Base-by-base conservation (phyloP, 1,139 yeast genomes). In the Schwanniomyces etchellsii region DNA sequence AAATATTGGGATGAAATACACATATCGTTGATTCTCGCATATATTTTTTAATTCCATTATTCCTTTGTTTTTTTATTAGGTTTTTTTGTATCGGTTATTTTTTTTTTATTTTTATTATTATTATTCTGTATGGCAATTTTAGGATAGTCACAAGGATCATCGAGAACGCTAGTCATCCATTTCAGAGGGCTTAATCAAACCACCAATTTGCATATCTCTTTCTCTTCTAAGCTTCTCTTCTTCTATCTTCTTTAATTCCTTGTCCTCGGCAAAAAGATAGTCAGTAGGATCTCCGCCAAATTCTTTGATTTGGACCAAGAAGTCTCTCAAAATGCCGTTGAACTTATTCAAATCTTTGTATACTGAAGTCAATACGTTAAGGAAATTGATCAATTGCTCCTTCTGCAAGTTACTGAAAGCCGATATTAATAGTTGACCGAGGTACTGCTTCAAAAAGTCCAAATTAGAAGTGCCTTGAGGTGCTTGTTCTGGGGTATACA, bases 221-320 rank as follows among this genome's bases (percentile, higher is more conserved):
- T 86, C 93, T 49, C 81, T 78, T 47, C 85, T 93, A 38, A 70
- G 53, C 52, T 72, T 74, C 42, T 69, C 75, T 54, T 77, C 77
- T 55, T 83, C 94, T 43, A 70, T 64, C 39, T 76, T 60, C 55
- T 88, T 95, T 33, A 70, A 67, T 55, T 86, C 95, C 52, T 81
- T 82, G 50, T 91, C 98, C 52, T 91, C 98, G 13, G 95, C 95
- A 62, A 81, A 93, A 55, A 91, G 68, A 55, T 91, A 93, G 55
- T 88, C 96, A 20, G 94, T 84, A 30, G 83, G 72, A 55, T 86
- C 96, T 29, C 98, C 98, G 39, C 97, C 98, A 52, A 74, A 78
- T 59, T 91, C 95, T 60, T 88, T 88, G 55, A 91, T 84, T 65
- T 91, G 97, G 28, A 93, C 94, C 56, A 93, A 72, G 74, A 93